phyloP scores from a whole-genome alignment of 2,329 filamentous ascomycete species.

The Colletotrichum melonis region DNA sequence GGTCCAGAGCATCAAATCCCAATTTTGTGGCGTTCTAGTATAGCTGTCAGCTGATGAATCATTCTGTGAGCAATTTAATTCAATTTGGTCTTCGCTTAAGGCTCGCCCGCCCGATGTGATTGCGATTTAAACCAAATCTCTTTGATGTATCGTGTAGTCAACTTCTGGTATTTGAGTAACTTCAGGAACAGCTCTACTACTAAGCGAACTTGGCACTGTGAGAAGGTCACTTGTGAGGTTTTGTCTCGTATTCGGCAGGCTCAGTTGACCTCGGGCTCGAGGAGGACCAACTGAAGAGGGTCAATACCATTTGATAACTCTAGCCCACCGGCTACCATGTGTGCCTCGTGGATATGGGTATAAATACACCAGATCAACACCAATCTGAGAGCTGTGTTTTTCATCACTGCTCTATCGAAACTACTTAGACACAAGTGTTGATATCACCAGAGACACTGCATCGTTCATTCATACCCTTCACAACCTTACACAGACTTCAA shows the following conservation, averaged over 20 bases:
- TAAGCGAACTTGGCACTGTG: neutral
- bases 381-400: neutral
- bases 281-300: neutral
- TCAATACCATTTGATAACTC: neutral
- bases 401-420: neutral
- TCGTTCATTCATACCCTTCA: neutral
- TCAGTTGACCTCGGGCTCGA: too few species aligned
- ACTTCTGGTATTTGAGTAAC: neutral
- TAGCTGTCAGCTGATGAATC: neutral
- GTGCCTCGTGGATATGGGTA: neutral
- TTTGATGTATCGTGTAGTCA: neutral
- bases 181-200: neutral
- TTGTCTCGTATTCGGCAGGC: too few species aligned
- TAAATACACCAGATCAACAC: neutral
- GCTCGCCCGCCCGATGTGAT: neutral
- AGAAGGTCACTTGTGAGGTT: too few species aligned
- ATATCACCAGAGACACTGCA: neutral
- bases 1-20: neutral
- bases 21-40: neutral
- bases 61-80: neutral
- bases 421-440: neutral
- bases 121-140: neutral
- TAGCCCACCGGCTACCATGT: neutral
- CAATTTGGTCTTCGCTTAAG: neutral
- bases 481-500: slow-evolving; percentile 34